phyloP scores from a whole-genome alignment of 257 asterid genomes.

The Solanum pinnatisectum region DNA sequence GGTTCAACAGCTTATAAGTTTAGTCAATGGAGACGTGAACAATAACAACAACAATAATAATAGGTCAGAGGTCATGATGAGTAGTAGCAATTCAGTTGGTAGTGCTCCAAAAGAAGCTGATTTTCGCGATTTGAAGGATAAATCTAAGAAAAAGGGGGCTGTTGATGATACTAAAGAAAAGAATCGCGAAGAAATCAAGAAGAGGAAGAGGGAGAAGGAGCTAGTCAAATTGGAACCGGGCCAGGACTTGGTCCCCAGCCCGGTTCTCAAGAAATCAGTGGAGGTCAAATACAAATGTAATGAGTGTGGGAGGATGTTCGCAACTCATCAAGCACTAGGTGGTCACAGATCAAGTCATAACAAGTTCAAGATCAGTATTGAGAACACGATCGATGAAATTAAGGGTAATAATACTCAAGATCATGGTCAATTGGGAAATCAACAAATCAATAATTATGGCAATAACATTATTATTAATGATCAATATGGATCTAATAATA shows the following conservation, averaged over 20 bases:
- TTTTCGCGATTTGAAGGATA: not conserved
- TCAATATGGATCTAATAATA: not conserved
- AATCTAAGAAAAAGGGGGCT: not conserved
- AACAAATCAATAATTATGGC: not conserved
- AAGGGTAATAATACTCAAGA: not conserved
- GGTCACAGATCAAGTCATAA: constrained; percentile 60
- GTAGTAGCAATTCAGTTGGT: not conserved
- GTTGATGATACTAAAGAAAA: not conserved
- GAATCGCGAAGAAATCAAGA: not conserved
- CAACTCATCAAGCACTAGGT: constrained; percentile 40
- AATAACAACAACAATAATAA: not conserved
- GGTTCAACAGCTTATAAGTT: constrained; percentile 10
- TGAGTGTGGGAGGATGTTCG: constrained; percentile 15
- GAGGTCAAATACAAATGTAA: constrained; percentile 14
- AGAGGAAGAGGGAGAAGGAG: not conserved
- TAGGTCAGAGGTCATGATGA: not conserved
- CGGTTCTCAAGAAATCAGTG: not conserved
- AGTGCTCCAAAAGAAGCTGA: not conserved
- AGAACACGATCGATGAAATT: constrained; percentile 10
- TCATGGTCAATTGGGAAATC: not conserved
- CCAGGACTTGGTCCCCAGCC: not conserved
- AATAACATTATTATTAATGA: not conserved
- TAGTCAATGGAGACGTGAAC: not conserved
- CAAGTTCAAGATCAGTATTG: constrained; percentile 20
- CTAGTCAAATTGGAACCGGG: not conserved